phyloP scores from a whole-genome alignment of 176 grass and related monocot species.

The Dendrocalamus sinicus region DNA sequence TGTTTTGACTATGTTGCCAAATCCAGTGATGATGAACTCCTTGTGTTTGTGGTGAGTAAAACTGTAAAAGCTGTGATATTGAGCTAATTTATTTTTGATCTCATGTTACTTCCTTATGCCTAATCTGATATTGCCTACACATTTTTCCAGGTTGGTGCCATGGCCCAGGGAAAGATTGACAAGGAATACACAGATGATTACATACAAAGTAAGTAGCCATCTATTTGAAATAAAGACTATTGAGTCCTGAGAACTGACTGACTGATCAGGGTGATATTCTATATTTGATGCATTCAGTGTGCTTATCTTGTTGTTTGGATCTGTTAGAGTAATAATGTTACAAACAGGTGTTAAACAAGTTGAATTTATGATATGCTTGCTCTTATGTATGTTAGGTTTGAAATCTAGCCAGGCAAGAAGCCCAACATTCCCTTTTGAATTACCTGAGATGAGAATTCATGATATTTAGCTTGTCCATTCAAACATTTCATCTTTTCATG shows the following conservation, averaged over 20 bases:
- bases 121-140: conserved; percentile 21
- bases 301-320: conserved; percentile 2
- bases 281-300: neutral
- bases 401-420: neutral
- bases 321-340: neutral
- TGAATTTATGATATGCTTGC: neutral
- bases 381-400: conserved; percentile 3
- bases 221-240: neutral
- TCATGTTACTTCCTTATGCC: neutral
- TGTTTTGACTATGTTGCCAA: conserved; percentile 88
- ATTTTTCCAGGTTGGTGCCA: conserved; percentile 84
- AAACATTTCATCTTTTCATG: neutral
- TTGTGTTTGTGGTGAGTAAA: conserved; percentile 86
- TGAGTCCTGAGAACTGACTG: neutral
- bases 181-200: conserved; percentile 89
- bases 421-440: neutral
- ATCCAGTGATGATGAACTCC: conserved; percentile 62
- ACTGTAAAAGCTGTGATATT: conserved; percentile 22
- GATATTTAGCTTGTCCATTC: neutral
- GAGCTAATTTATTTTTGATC: conserved; percentile 20
- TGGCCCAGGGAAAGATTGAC: conserved; percentile 91
- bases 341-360: neutral
- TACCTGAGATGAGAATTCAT: neutral
- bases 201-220: conserved; percentile 79
- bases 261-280: neutral